A percentile compares a stretch with the other conserved stretches of the same genome.
phyloP scores from a whole-genome alignment of 805 yeast genomes.

The Lipomyces kockii region DNA sequence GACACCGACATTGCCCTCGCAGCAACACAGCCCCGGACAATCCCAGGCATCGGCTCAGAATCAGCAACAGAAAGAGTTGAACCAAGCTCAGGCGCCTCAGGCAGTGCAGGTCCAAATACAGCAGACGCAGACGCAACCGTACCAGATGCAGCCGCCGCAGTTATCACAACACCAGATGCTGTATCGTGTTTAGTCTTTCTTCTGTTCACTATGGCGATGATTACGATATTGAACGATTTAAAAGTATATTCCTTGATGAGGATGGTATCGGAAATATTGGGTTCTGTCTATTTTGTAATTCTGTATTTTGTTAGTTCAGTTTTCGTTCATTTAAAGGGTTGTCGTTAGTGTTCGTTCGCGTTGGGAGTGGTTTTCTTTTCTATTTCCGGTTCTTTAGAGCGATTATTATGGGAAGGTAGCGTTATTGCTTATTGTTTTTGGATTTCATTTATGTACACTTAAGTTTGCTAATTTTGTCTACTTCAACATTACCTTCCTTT shows the following conservation, averaged over 20 bases:
- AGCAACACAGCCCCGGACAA: not conserved
- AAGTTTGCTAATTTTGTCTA: not conserved
- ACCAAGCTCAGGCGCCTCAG: not conserved
- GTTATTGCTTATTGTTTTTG: not conserved
- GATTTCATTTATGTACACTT: not conserved
- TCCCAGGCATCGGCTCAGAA: not conserved
- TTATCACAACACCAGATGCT: slow-evolving; percentile 2
- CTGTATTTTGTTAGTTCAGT: not conserved
- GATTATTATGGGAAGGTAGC: not conserved
- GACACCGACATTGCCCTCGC: slow-evolving; percentile 11
- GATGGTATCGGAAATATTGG: not conserved
- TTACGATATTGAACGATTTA: not conserved
- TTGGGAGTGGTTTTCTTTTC: not conserved
- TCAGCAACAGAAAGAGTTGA: not conserved
- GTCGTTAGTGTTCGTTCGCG: not conserved
- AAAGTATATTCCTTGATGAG: not conserved
- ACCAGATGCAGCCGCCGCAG: not conserved
- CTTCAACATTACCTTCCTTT: not conserved
- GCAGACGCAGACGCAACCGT: not conserved
- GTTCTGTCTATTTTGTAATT: too few relatives aligned
- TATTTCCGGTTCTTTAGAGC: not conserved
- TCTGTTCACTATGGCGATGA: not conserved
- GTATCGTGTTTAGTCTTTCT: not conserved
- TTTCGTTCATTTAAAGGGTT: not conserved
- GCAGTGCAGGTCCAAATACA: slow-evolving; percentile 3